Evolutionary conservation across 306 rosid genomes (phyloP).

Genomic region (Oemleria cerasiformis): DNA sequence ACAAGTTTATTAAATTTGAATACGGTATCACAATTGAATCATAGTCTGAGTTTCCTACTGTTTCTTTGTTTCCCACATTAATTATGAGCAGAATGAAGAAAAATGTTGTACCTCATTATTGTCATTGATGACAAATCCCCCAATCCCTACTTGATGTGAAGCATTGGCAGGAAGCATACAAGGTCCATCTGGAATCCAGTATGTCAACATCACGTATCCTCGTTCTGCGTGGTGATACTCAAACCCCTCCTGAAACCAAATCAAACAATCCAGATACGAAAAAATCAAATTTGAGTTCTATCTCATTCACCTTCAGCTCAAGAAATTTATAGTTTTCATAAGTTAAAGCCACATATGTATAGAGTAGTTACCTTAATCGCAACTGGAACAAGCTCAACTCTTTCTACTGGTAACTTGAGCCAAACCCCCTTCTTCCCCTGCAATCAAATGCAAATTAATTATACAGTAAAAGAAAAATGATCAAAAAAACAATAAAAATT

Average conservation of each 20-base stretch:
- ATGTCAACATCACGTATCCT: slow-evolving; percentile 87
- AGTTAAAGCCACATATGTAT: not conserved
- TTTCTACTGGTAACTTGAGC: slow-evolving; percentile 77
- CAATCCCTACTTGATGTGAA: slow-evolving; percentile 94
- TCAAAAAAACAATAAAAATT: too few relatives aligned
- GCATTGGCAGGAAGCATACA: slow-evolving; percentile 94
- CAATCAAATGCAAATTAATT: slow-evolving; percentile 16
- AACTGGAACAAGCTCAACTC: slow-evolving; percentile 71
- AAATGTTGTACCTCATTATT: slow-evolving; percentile 59
- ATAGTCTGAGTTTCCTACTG: not conserved
- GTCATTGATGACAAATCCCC: slow-evolving; percentile 83
- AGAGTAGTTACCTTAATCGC: slow-evolving; percentile 67
- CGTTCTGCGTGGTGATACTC: slow-evolving; percentile 90
- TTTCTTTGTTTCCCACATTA: not conserved
- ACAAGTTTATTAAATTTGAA: not conserved
- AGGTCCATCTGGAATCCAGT: slow-evolving; percentile 95
- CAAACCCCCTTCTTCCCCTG: slow-evolving; percentile 97
- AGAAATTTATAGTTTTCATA: not conserved
- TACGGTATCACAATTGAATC: not conserved
- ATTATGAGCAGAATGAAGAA: not conserved
- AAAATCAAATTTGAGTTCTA: not conserved
- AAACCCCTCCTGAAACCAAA: slow-evolving; percentile 80
- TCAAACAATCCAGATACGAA: not conserved
- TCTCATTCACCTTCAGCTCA: not conserved
- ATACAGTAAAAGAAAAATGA: not conserved